These are phyloP conservation scores for Botrytis deweyae DNA, from an alignment of 2,329 filamentous ascomycete species.

Conservation along the genomic window DNA sequence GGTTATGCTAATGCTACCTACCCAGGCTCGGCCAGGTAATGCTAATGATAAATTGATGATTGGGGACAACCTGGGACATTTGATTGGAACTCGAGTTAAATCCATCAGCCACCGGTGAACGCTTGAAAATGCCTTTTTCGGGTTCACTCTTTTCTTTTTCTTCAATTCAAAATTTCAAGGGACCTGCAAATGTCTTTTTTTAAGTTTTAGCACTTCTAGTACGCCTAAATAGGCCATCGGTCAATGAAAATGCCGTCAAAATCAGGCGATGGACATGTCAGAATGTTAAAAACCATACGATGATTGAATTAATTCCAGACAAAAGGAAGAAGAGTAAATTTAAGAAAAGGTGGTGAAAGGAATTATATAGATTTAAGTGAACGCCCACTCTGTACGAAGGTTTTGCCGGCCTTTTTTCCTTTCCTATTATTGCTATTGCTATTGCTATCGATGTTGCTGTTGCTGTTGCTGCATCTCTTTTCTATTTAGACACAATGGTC, in stretches of 20 bases:
- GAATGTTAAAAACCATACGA: conserved; percentile 21
- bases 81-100: background rate
- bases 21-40: too few species aligned
- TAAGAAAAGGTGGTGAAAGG: background rate
- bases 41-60: background rate
- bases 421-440: background rate
- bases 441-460: background rate
- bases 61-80: background rate
- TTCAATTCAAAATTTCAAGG: too few species aligned
- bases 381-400: background rate
- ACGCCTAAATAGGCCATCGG: background rate
- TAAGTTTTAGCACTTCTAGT: background rate
- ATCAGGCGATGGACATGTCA: conserved; percentile 21
- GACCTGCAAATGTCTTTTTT: background rate
- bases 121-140: background rate
- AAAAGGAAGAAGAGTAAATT: background rate
- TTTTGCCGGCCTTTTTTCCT: background rate
- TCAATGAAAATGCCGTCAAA: conserved; percentile 6
- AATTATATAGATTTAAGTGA: background rate
- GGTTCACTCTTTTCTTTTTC: background rate
- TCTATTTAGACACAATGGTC: background rate
- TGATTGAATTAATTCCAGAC: conserved; percentile 9
- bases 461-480: background rate
- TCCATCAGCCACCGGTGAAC: background rate
- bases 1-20: too few species aligned